Evolutionary conservation across 345 rosid genomes (phyloP).

Genomic region (Eucalyptus albens): DNA sequence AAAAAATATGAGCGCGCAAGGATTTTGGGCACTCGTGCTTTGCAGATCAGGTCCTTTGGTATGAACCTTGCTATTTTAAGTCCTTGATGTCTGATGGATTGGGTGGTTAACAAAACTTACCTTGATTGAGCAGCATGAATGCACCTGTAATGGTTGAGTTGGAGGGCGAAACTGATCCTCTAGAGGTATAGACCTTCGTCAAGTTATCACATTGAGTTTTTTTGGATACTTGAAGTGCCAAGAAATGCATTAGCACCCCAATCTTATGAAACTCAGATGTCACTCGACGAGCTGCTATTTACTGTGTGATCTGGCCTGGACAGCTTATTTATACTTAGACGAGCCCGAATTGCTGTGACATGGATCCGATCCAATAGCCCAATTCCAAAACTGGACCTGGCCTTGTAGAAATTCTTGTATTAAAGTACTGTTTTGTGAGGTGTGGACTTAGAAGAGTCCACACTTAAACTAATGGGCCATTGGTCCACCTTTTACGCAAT

Average conservation of each 20-base stretch:
- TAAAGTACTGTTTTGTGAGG: neutral
- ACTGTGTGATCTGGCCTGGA: neutral
- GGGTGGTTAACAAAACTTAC: neutral
- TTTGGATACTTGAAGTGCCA: neutral
- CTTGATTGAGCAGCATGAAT: slow-evolving; percentile 54
- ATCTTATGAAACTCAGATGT: neutral
- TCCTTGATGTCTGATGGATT: neutral
- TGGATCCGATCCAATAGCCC: neutral
- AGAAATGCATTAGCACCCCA: neutral
- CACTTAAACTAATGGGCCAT: no score
- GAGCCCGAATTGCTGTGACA: neutral
- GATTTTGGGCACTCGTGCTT: slow-evolving; percentile 76
- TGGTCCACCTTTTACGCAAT: no score
- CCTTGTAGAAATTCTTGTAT: neutral
- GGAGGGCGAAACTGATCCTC: slow-evolving; percentile 86
- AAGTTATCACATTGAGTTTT: neutral
- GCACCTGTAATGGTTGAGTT: slow-evolving; percentile 93
- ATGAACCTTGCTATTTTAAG: neutral
- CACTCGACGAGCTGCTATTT: neutral
- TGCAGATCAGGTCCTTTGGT: slow-evolving; percentile 54
- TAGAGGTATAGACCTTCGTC: slow-evolving; percentile 31
- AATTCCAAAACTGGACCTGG: neutral
- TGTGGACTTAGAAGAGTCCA: no score
- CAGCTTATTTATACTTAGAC: neutral
- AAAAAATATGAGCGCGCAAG: slow-evolving; percentile 82